A percentile compares a stretch with the other conserved stretches of the same genome.
phyloP scores from a whole-genome alignment of 1,139 yeast species.

The Nakaseomyces delphensis region DNA sequence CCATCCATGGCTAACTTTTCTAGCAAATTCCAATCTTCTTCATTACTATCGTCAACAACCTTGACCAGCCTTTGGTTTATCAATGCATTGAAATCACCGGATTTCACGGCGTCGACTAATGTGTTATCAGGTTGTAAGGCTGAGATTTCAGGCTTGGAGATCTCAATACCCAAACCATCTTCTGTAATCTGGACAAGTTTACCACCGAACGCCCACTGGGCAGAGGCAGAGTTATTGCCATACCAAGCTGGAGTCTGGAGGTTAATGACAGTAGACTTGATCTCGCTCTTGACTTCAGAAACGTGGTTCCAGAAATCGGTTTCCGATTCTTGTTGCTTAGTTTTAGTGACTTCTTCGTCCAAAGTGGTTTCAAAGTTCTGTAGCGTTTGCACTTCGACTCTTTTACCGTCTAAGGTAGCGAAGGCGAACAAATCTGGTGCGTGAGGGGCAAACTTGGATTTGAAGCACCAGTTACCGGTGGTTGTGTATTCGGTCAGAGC shows the following conservation, averaged over 20 bases:
- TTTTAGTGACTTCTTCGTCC: constrained; percentile 34
- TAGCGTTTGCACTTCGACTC: constrained; percentile 62
- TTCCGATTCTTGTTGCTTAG: constrained; percentile 36
- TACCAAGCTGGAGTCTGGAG: constrained; percentile 88
- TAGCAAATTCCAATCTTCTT: constrained; percentile 72
- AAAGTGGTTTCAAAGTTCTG: constrained; percentile 47
- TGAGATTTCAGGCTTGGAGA: constrained; percentile 41
- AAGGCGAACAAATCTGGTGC: constrained; percentile 90
- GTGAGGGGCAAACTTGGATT: constrained; percentile 75
- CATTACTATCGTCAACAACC: constrained; percentile 39
- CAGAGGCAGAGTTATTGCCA: constrained; percentile 61
- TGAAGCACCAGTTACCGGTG: constrained; percentile 89
- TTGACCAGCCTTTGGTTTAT: constrained; percentile 45
- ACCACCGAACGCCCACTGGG: constrained; percentile 86
- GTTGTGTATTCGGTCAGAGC: constrained; percentile 84
- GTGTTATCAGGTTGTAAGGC: constrained; percentile 36
- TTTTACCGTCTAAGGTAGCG: constrained; percentile 86
- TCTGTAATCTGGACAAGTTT: constrained; percentile 57
- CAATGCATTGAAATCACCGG: constrained; percentile 45
- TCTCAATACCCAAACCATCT: constrained; percentile 38
- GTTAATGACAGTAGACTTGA: constrained; percentile 34
- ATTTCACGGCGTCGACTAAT: constrained; percentile 51
- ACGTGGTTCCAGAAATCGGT: constrained; percentile 84
- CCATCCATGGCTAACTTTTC: constrained; percentile 47
- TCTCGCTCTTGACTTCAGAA: constrained; percentile 40